Base-by-base conservation (phyloP, 495 filamentous ascomycete species). In the Parathielavia hyrcaniae region DNA sequence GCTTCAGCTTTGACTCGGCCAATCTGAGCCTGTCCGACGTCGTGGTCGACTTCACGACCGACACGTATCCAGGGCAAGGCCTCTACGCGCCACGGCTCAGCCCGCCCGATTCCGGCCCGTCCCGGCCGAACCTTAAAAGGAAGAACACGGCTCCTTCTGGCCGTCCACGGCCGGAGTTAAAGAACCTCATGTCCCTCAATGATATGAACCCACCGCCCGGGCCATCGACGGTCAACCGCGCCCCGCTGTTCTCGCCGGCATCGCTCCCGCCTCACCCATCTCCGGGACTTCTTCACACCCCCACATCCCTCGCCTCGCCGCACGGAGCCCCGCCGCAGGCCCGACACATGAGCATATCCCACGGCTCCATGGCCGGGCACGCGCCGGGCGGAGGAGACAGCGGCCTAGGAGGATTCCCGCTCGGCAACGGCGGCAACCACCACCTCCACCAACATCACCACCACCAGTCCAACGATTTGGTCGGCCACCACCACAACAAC, bases 11-110 rank as follows among this genome's bases (percentile, higher is more conserved):
- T 50, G 78, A 82, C 46, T 70, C 76, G 2, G 76, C 77, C 0
- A 77, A 78, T 53, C 67, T 80, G 7, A 75, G 70, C 30, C 71
- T 87, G 35, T 63, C 78, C 11, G 83, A 86, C 64, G 74, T 77
- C 13, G 68, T 75, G 5, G 72, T 80, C 13, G 79, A 81, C 41
- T 69, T 77, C 20, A 67, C 71, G 0, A 64, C 75, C 17, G 77
- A 83, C 53, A 68, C 70, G 47, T 83, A 79, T 49, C 64, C 67
- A 0, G 72, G 72, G 0, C 70, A 75, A 41, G 74, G 73, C 35
- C 47, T 76, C 2, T 78, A 78, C 51, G 68, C 74, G 0, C 67
- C 73, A 0, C 71, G 72, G 0, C 45, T 62, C 4, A 70, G 56
- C 36, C 50, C 57, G 9, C 51, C 50, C 11, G 62, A 71, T 11